Percentiles rank a stretch among this genome's conserved stretches.
phyloP scores from a whole-genome alignment of 192 early-diverging fungal species.

The Coemansia biformis region DNA sequence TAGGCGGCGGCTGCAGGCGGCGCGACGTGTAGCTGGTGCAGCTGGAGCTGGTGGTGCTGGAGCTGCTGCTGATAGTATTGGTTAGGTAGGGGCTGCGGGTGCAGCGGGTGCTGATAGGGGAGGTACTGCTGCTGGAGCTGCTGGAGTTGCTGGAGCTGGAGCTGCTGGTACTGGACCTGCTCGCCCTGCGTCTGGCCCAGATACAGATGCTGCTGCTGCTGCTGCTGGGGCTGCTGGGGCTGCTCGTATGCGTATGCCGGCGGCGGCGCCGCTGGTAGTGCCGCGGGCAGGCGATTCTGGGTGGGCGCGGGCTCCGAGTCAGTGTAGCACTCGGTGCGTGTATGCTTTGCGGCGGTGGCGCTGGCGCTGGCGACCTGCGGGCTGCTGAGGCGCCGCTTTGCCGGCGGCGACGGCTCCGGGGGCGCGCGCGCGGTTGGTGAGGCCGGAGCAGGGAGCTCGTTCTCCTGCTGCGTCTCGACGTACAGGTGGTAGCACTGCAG shows the following conservation, averaged over 20 bases:
- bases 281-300: neutral
- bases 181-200: neutral
- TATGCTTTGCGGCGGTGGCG: slow-evolving; percentile 22
- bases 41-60: slow-evolving; percentile 7
- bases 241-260: neutral
- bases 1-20: slow-evolving; percentile 1
- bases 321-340: slow-evolving; percentile 8
- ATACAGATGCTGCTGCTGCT: slow-evolving; percentile 1
- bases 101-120: neutral
- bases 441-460: slow-evolving; percentile 22
- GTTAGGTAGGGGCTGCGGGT: slow-evolving; percentile 15
- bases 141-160: neutral
- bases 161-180: neutral
- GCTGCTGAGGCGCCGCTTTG: slow-evolving; percentile 47
- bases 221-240: slow-evolving; percentile 1
- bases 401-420: slow-evolving; percentile 6
- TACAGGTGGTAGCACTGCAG: slow-evolving; percentile 41
- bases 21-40: slow-evolving; percentile 8
- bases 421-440: slow-evolving; percentile 11
- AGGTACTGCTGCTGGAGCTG: no score
- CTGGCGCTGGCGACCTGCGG: slow-evolving; percentile 6
- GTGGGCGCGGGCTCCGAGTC: neutral
- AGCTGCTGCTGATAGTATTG: no score
- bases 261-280: slow-evolving; percentile 7
- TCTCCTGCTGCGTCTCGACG: slow-evolving; percentile 40